phyloP scores from a whole-genome alignment of 441 rosid species.

The Rhodomyrtus psidioides region DNA sequence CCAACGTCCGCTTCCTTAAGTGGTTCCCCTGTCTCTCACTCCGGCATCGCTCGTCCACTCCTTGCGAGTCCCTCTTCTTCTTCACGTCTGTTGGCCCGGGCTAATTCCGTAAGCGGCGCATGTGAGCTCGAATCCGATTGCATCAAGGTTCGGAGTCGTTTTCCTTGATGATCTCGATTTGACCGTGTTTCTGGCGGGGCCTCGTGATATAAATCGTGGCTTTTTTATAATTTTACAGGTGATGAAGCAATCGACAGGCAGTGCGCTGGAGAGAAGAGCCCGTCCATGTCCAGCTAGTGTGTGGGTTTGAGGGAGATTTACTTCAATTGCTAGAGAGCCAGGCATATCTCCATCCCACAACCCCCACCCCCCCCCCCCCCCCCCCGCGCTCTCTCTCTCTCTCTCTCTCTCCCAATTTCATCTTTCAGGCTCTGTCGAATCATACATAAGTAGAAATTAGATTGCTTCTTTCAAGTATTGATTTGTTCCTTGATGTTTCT shows the following conservation, averaged over 20 bases:
- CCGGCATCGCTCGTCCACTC: background rate
- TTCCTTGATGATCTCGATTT: background rate
- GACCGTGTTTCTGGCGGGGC: background rate
- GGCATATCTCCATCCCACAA: too few relatives aligned
- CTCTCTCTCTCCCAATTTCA: background rate
- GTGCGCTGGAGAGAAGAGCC: constrained; percentile 75
- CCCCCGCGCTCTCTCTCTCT: background rate
- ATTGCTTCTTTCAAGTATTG: background rate
- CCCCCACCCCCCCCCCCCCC: too few relatives aligned
- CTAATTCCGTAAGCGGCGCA: background rate
- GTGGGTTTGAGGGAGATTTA: constrained; percentile 84
- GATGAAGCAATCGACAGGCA: constrained; percentile 67
- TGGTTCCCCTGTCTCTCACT: background rate
- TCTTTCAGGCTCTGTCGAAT: background rate
- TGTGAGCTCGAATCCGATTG: constrained; percentile 46
- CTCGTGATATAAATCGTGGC: too few relatives aligned
- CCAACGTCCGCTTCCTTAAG: background rate
- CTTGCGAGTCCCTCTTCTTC: background rate
- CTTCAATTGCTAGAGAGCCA: constrained; percentile 93
- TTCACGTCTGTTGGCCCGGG: background rate
- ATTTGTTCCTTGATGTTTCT: background rate
- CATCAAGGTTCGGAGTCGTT: constrained; percentile 37
- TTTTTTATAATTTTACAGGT: constrained; percentile 15
- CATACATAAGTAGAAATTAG: background rate
- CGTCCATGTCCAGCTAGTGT: constrained; percentile 68